These are phyloP conservation scores for Alternaria metachromatica DNA, from an alignment of 2,329 filamentous ascomycete species.

Conservation along the genomic window DNA sequence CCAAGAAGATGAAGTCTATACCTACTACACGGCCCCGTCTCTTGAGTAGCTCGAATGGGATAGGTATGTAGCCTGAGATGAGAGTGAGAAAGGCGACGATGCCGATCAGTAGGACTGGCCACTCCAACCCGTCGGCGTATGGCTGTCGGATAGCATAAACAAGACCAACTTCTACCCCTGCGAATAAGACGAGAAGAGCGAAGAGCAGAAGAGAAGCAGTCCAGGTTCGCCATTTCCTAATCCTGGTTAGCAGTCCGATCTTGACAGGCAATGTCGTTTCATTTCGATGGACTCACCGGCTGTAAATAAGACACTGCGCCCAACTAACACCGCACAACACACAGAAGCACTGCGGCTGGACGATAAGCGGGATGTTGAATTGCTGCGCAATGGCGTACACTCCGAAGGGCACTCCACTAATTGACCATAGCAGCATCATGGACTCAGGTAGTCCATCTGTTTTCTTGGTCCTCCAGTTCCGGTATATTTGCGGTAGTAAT, in stretches of 20 bases:
- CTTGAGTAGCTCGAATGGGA: constrained; percentile 67
- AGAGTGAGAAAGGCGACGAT: constrained; percentile 63
- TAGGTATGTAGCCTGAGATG: constrained; percentile 61
- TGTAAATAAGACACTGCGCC: constrained; percentile 58
- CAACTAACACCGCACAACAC: constrained; percentile 55
- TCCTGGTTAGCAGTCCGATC: not conserved
- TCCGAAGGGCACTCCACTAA: constrained; percentile 70
- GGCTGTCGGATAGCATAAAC: constrained; percentile 62
- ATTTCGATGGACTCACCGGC: constrained; percentile 42
- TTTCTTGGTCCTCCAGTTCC: constrained; percentile 70
- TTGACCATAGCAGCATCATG: constrained; percentile 75
- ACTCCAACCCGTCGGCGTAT: constrained; percentile 58
- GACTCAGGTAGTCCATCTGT: constrained; percentile 68
- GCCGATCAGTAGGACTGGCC: constrained; percentile 61
- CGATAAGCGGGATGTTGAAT: constrained; percentile 50
- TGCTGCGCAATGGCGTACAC: constrained; percentile 62
- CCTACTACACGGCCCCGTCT: constrained; percentile 65
- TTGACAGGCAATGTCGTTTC: not conserved
- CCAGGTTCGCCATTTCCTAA: constrained; percentile 51
- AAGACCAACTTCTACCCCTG: constrained; percentile 59
- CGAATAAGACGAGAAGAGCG: constrained; percentile 51
- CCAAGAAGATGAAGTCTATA: constrained; percentile 63
- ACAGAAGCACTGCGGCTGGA: constrained; percentile 60
- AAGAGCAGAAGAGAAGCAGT: constrained; percentile 22
- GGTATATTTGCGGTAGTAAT: constrained; percentile 62